Conservation (phyloP, 768 basidiomycete genomes). For the Mycena floridula region DNA sequence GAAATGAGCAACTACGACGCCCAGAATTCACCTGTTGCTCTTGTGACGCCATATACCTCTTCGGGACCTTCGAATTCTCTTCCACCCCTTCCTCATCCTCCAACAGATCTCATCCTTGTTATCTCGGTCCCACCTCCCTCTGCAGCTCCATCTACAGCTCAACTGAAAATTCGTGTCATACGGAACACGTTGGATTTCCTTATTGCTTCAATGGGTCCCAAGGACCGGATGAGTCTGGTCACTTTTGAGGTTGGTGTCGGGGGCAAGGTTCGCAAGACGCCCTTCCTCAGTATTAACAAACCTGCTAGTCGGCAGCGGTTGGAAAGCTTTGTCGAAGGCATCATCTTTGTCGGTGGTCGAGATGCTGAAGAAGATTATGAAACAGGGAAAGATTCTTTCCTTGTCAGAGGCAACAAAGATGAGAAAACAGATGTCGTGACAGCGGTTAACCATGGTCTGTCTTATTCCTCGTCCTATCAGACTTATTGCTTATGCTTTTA, state of each 20-base stretch:
- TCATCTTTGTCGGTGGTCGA: constrained; percentile 36
- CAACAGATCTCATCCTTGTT: constrained; percentile 89
- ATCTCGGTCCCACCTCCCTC: constrained; percentile 76
- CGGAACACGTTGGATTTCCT: constrained; percentile 84
- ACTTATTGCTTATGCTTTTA: constrained; percentile 2
- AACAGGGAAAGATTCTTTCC: constrained; percentile 41
- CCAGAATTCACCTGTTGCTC: constrained; percentile 30
- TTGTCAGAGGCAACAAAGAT: constrained; percentile 73
- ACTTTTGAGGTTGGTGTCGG: constrained; percentile 87
- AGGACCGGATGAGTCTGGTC: constrained; percentile 84
- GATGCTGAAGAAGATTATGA: constrained; percentile 15
- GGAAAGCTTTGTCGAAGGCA: constrained; percentile 72
- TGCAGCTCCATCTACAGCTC: constrained; percentile 69
- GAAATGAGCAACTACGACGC: constrained; percentile 54
- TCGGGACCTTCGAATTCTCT: constrained; percentile 76
- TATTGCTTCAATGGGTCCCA: constrained; percentile 65
- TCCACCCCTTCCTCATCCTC: constrained; percentile 75
- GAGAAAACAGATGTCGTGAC: constrained; percentile 98
- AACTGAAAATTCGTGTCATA: constrained; percentile 86
- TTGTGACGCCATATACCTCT: constrained; percentile 68
- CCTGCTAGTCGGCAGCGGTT: constrained; percentile 64
- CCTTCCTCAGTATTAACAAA: constrained; percentile 75
- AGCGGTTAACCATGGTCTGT: constrained; percentile 89
- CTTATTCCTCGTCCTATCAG: neutral
- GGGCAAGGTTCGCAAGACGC: constrained; percentile 86